Evolutionary conservation across 83 land plant species (phyloP).

Genomic region (Picea abies): DNA sequence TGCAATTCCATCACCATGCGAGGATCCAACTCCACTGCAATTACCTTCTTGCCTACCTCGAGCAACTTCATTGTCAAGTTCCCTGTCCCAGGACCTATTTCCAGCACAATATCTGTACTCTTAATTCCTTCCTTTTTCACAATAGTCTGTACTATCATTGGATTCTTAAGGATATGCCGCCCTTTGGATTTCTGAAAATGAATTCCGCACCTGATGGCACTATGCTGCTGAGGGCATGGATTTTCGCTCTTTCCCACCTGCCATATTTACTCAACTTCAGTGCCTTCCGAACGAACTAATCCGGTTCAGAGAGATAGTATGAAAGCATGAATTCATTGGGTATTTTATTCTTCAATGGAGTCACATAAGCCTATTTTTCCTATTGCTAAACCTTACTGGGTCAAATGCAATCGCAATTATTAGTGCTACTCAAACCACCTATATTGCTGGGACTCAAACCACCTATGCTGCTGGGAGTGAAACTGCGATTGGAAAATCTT

Average conservation of each 20-base stretch:
- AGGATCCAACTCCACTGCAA: constrained; percentile 90
- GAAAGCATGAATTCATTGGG: too few relatives aligned
- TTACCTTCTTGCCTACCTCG: constrained; percentile 77
- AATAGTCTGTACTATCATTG: constrained; percentile 77
- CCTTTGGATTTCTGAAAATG: constrained; percentile 90
- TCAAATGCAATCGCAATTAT: too few relatives aligned
- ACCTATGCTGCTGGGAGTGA: too few relatives aligned
- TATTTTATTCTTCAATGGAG: too few relatives aligned
- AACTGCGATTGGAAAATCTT: too few relatives aligned
- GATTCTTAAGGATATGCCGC: constrained; percentile 93
- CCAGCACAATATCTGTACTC: constrained; percentile 87
- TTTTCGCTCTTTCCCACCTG: constrained; percentile 68
- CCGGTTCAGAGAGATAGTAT: too few relatives aligned
- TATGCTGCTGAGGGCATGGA: constrained; percentile 20
- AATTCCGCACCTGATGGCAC: constrained; percentile 63
- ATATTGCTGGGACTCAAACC: too few relatives aligned
- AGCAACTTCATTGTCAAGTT: constrained; percentile 93
- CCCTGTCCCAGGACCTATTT: constrained; percentile 98
- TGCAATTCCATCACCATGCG: constrained; percentile 92
- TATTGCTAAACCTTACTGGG: too few relatives aligned
- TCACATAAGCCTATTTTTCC: too few relatives aligned
- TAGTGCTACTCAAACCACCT: too few relatives aligned
- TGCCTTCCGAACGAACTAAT: too few relatives aligned
- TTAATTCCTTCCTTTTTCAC: constrained; percentile 92
- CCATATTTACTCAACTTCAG: constrained; percentile 36